Evolutionary conservation across 2,329 filamentous ascomycete species (phyloP).

Genomic region (Colletotrichum sp.): DNA sequence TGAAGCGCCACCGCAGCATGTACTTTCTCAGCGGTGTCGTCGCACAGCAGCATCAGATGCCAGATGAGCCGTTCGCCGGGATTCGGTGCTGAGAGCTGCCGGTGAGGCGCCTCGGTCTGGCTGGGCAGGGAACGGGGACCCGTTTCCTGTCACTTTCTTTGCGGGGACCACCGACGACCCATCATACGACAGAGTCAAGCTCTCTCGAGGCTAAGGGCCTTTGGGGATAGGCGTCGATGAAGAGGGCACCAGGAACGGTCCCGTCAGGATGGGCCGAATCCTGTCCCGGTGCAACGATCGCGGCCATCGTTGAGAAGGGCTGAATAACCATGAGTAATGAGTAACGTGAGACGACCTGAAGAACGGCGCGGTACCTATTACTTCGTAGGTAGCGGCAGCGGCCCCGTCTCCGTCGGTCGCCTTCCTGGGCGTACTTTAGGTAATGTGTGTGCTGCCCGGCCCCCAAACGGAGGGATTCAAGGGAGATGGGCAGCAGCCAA

Average conservation of each 20-base stretch:
- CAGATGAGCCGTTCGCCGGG: constrained; percentile 6
- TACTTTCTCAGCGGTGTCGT: background rate
- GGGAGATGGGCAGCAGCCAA: background rate
- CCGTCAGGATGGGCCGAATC: background rate
- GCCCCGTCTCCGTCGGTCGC: background rate
- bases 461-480: background rate
- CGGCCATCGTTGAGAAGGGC: background rate
- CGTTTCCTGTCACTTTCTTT: background rate
- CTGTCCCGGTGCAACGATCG: background rate
- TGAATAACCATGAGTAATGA: background rate
- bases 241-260: background rate
- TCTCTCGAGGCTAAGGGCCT: background rate
- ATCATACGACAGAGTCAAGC: background rate
- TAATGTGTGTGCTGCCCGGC: background rate
- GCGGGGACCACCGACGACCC: background rate
- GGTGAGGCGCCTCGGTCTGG: constrained; percentile 13
- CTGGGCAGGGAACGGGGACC: background rate
- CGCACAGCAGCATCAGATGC: constrained; percentile 7
- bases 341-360: background rate
- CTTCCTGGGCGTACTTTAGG: background rate
- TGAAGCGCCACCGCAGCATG: background rate
- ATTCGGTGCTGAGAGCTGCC: background rate
- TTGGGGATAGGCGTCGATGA: constrained; percentile 1
- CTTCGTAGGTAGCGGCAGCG: background rate
- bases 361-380: background rate